These are phyloP conservation scores for Alternaria brassicae DNA, from an alignment of 2,329 filamentous ascomycete species.

Conservation along the genomic window DNA sequence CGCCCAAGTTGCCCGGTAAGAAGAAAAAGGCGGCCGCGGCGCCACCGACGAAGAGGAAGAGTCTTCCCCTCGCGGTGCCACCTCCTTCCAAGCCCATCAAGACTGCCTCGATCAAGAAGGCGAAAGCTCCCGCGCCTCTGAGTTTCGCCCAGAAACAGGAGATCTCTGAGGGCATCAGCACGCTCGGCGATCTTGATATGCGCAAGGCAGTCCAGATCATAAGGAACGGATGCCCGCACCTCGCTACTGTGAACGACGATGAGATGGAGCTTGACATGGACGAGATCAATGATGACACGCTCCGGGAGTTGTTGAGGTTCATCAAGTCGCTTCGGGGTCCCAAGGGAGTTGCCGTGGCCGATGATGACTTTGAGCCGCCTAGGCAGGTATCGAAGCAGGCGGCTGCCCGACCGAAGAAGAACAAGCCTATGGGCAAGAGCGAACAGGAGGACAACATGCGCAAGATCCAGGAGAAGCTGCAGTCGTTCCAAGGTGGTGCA, in stretches of 20 bases:
- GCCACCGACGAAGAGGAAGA: conserved; percentile 36
- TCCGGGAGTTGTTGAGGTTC: conserved; percentile 63
- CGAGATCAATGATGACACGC: conserved; percentile 61
- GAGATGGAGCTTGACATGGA: conserved; percentile 72
- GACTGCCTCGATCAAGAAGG: conserved; percentile 53
- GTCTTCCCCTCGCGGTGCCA: conserved; percentile 35
- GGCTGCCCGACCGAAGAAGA: conserved; percentile 69
- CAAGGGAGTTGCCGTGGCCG: conserved; percentile 47
- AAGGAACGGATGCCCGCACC: conserved; percentile 77
- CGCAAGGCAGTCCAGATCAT: conserved; percentile 87
- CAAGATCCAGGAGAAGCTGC: conserved; percentile 66
- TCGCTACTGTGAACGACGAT: conserved; percentile 63
- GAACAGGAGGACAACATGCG: conserved; percentile 74
- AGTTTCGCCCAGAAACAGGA: conserved; percentile 85
- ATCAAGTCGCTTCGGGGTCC: conserved; percentile 55
- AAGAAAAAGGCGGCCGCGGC: conserved; percentile 54
- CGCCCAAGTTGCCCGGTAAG: conserved; percentile 55
- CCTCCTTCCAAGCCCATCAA: conserved; percentile 45
- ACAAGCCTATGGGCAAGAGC: conserved; percentile 77
- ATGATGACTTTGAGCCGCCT: conserved; percentile 60
- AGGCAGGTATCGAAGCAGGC: conserved; percentile 46
- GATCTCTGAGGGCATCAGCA: conserved; percentile 84
- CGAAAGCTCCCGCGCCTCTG: conserved; percentile 69
- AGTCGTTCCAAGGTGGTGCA: conserved; percentile 47
- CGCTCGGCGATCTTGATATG: conserved; percentile 79